Base-by-base conservation (phyloP, 2,329 filamentous ascomycete species). In the Mycocentrospora acerina region DNA sequence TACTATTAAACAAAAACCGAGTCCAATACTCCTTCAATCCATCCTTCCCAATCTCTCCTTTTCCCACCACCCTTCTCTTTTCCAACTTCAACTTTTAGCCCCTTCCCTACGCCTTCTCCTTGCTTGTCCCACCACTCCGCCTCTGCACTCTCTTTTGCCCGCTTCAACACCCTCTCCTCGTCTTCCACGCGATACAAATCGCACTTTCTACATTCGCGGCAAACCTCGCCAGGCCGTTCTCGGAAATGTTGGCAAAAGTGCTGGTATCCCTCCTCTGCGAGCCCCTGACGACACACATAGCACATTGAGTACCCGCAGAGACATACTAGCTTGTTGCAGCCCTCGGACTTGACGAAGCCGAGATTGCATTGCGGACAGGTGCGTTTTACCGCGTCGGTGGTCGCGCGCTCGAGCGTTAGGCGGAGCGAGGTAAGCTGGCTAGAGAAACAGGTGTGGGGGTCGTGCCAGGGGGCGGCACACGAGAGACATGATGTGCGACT, bases 241-340 rank as follows among this genome's bases (percentile, higher is more conserved):
- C 93, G 80, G 66, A 97, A 97, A 69, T 97, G 93, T 63, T 95
- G 87, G 65, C 93, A 98, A 61, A 96, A 98, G 68, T 98, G 93
- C 26, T 82, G 78, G 67, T 98, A 97, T 1, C 91, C 90, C 63
- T 90, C 85, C 3, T 71, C 44, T 33, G 79, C 72, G 13, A 78
- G 69, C n/a, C 72, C 69, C 28, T 68, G 62, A 27, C 93, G 87
- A 67, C 93, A 98, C 31, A 97, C 82, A 61, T 98, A 98, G 66
- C 93, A 98, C 91, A 97, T 97, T 55, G 87, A 86, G 70, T 97
- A 97, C 7, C 93, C 93, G 68, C 93, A 98, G 12, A 90, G 83
- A 63, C 93, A 97, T 5, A 89, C 91, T 27, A 98, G 78, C 71
- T 97, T 97, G 74, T 98, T 98, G 78, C 93, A 98, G 57, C 93